Base-by-base conservation (phyloP, 192 early-diverging fungal genomes). In the Coemansia asiatica region DNA sequence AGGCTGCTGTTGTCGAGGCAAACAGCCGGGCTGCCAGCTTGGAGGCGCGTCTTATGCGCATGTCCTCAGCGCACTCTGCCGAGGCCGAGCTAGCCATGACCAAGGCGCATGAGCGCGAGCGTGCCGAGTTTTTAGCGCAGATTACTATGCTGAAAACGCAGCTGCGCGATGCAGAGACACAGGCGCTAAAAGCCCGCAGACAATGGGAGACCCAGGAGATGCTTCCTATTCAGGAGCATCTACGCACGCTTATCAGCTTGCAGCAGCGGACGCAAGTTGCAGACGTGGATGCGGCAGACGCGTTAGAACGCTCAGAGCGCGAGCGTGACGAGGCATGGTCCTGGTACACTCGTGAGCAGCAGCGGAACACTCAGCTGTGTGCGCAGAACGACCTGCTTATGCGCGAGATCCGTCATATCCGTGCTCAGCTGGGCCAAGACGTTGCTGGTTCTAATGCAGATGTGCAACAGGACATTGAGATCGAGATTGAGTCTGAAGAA, bases 371-470 rank as follows among this genome's bases (percentile, higher is more conserved):
- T 38, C 71, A 74, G 65, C 67, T 79, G 54, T 56, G 64, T 19
- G 76, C 76, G 44, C 76, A 74, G 56, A 74, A 74, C 63, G 76
- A 79, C 23, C 64, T 79, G 55, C 68, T 79, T 15, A 74, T 79
- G 76, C 71, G 76, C 31, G 71, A 79, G 62, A 74, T 74, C 31
- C 70, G 71, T 12, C 48, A 40, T 26, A 6, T 66, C 19, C 64
- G 63, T 16, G 44, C 51, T 21, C 46, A 62, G 36, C 49, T 29
- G 21, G 15, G n/a, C 46, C 26, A 27, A 16, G 50, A 19, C 33
- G 12, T 26, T 19, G 53, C 18, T 16, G 63, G 25, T n/a, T 5
- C 9, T 15, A 13, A 7, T 65, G 25, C 21, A 29, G 55, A 33
- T 27, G 9, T 9, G 38, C 26, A n/a, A 28, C 13, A 53, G 15